These are phyloP conservation scores for Zoysia matrella DNA, from an alignment of 202 grass and related monocot species.

Conservation along the genomic window DNA sequence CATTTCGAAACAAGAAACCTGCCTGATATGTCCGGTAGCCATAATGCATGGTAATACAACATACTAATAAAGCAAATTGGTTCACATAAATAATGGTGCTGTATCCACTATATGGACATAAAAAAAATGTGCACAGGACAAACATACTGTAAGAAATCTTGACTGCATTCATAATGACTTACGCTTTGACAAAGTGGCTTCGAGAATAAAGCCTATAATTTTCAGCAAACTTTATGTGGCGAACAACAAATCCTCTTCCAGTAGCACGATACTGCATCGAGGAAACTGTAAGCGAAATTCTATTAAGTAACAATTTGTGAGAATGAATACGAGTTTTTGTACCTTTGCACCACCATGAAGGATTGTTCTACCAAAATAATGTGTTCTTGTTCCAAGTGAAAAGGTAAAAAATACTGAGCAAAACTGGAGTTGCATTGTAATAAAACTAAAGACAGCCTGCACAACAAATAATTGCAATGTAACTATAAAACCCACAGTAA, in stretches of 20 bases:
- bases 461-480: constrained; percentile 23
- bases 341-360: constrained; percentile 98
- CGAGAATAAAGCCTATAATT: constrained; percentile 94
- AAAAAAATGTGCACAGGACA: no score
- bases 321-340: constrained; percentile 17
- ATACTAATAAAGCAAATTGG: not conserved
- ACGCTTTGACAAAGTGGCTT: constrained; percentile 99
- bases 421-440: constrained; percentile 95
- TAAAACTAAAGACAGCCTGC: constrained; percentile 90
- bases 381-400: constrained; percentile 96
- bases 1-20: not conserved
- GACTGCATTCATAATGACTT: constrained; percentile 47
- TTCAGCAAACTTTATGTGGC: constrained; percentile 91
- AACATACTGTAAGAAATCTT: constrained; percentile 24
- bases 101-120: not conserved
- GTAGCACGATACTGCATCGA: constrained; percentile 85
- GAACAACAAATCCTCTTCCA: constrained; percentile 96
- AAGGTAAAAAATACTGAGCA: constrained; percentile 98
- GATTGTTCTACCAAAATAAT: constrained; percentile 98
- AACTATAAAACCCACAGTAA: constrained; percentile 10
- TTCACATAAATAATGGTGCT: constrained; percentile 10
- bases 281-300: constrained; percentile 19
- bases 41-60: not conserved
- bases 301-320: constrained; percentile 29
- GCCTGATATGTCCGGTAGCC: not conserved